Base-by-base conservation (phyloP, 441 rosid species). In the Viola pubescens region DNA sequence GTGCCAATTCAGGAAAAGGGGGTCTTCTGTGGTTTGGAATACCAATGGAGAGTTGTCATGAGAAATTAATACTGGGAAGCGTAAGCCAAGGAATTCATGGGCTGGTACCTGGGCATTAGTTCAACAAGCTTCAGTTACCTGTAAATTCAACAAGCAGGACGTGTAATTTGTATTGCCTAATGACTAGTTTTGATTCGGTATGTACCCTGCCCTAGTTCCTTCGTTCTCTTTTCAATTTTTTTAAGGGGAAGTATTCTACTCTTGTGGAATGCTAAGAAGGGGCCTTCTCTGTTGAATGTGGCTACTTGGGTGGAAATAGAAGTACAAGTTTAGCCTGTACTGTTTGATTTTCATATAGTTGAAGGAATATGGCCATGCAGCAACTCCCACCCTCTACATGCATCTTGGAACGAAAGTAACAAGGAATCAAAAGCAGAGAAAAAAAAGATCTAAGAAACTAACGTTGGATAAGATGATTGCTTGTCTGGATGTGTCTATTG, bases 21-120 rank as follows among this genome's bases (percentile, higher is more conserved):
- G 88, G 16, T 70, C 87, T 51, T 72, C 65, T 44, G 60, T 82
- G 44, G 82, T 86, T 41, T 94, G 99, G 99, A 85, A 77, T 37
- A 77, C 82, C 44, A 60, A 64, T 67, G 38, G 73, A 55, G 60
- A 62, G 7, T 62, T 66, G 73, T 72, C 62, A 59, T 63, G 37
- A 48, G 51, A 8, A 5, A 39, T 44, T 6, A 34, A 51, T 61
- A 48, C 51, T 12, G 38, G 53, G 43, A 11, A 46, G 52, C 38
- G 58, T 40, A 8, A 45, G 52, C 34, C 7, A 9, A 53, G 40
- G 48, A 55, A 26, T 46, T 48, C 38, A 34, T 4, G 7, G 38
- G 51, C 46, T 42, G 52, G 50, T 37, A 34, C 45, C 48, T 40
- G 44, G 16, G 37, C 37, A 12, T 39, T 57, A 34, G 50, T 48